A percentile compares a stretch with the other conserved stretches of the same genome.
phyloP scores from a whole-genome alignment of 768 basidiomycete species.

The Strobilomyces dryophilus region DNA sequence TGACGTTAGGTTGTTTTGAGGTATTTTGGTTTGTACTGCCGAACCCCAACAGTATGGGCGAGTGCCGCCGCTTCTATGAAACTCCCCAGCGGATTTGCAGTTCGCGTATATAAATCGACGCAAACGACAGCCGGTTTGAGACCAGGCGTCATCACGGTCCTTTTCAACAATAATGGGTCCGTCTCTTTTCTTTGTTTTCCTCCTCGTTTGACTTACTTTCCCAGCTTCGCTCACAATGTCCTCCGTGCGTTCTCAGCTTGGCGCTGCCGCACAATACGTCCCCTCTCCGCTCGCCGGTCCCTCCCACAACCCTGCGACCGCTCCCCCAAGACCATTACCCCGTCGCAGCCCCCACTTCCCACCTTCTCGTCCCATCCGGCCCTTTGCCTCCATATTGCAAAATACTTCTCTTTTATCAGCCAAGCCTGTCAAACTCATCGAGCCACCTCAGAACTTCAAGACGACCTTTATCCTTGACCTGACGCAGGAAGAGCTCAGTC shows the following conservation, averaged over 20 bases:
- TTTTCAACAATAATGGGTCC: slow-evolving; percentile 37
- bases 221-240: slow-evolving; percentile 45
- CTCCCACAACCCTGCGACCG: slow-evolving; percentile 30
- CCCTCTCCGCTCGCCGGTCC: slow-evolving; percentile 62
- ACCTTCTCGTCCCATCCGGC: slow-evolving; percentile 70
- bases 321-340: slow-evolving; percentile 31
- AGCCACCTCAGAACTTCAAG: slow-evolving; percentile 70
- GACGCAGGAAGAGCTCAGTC: slow-evolving; percentile 78
- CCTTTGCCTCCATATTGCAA: slow-evolving; percentile 60
- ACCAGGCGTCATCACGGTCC: slow-evolving; percentile 29
- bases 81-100: slow-evolving; percentile 27
- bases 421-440: slow-evolving; percentile 69
- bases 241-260: slow-evolving; percentile 23
- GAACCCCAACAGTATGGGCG: slow-evolving; percentile 30
- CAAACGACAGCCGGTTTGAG: slow-evolving; percentile 29
- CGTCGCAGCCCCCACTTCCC: slow-evolving; percentile 56
- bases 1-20: slow-evolving; percentile 13
- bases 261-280: slow-evolving; percentile 37
- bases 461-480: slow-evolving; percentile 72
- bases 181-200: slow-evolving; percentile 10
- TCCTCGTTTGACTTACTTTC: neutral
- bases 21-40: slow-evolving; percentile 20
- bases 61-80: neutral
- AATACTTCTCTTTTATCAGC: slow-evolving; percentile 23
- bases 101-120: slow-evolving; percentile 22